Conservation (phyloP, 495 filamentous ascomycete species). For the Trichodelitschia bisporula region DNA sequence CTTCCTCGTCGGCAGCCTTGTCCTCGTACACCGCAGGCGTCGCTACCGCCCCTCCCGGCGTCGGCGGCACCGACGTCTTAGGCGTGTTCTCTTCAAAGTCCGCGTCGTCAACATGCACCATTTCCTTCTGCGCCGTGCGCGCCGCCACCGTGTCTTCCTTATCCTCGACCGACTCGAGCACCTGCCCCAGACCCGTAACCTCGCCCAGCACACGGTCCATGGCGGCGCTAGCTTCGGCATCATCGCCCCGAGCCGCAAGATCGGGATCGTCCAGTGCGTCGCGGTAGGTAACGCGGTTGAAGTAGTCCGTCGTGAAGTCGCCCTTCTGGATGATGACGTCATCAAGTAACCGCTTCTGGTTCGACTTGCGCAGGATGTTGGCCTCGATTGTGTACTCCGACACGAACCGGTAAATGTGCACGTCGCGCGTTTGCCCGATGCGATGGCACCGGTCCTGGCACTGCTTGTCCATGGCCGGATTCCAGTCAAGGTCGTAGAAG, state of each 20-base stretch:
- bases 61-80: constrained; percentile 5
- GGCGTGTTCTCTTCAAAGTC: constrained; percentile 61
- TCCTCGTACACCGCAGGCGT: constrained; percentile 6
- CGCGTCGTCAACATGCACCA: constrained; percentile 60
- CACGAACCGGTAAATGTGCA: constrained; percentile 94
- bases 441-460: constrained; percentile 96
- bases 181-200: constrained; percentile 24
- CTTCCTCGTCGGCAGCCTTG: constrained; percentile 3
- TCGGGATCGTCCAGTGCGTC: constrained; percentile 43
- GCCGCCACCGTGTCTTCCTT: constrained; percentile 77
- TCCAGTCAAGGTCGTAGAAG: constrained; percentile 99
- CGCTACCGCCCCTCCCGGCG: constrained; percentile 16
- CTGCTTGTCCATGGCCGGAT: constrained; percentile 98
- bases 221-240: constrained; percentile 41
- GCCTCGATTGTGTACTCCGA: constrained; percentile 96
- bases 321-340: constrained; percentile 97
- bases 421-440: constrained; percentile 93
- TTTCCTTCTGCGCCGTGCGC: constrained; percentile 65
- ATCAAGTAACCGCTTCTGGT: constrained; percentile 93
- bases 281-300: constrained; percentile 52
- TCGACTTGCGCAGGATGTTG: constrained; percentile 88
- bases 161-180: constrained; percentile 76
- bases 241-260: constrained; percentile 14
- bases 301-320: constrained; percentile 94
- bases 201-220: constrained; percentile 66